Evolutionary conservation across 148 eudicot genomes (phyloP), one percentile per base, ranked within the genome.

Genomic region (Talinum fruticosum): DNA sequence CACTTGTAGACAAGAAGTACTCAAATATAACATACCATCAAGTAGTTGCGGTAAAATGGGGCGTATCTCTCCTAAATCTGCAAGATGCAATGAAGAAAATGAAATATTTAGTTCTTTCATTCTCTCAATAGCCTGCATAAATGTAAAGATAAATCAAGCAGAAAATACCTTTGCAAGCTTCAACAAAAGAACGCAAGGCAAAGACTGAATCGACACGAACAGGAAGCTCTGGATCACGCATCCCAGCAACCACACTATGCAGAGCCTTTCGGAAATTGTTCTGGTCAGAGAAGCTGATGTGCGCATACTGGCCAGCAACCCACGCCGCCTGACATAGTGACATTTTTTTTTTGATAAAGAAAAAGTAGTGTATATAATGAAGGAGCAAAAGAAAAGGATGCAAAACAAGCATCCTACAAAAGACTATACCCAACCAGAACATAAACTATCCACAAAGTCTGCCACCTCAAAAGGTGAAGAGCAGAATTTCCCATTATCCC

Each of bases 261-360:
- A 96, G 80, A 78, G 99, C 99, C 79, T 84, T 88, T 18, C 91
- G 93, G 76, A 96, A 96, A 87, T 93, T 96, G 79, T 89, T 89
- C 65, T 94, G 92, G 71, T 96, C 98, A 21, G 90, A 82, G 84
- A 96, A 96, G 71, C 81, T 89, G 74, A 96, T 87, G 75, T 93
- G 97, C 62, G 99, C 99, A 89, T 96, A 96, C 76, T 96, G 97
- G 79, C 99, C 99, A 32, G 99, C 97, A 90, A 96, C 99, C 99
- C 99, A 96, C 15, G 99, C 97, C 8, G 97, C 99, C 99, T 96
- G 83, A 74, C 45, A 79, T 75, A 72, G 64, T 96, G 81, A 76
- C 54, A 80, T 77, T 74, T n/a, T n/a, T n/a, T n/a, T n/a, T n/a
- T n/a, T n/a, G n/a, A n/a, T n/a, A n/a, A n/a, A n/a, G n/a, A n/a